Conservation (phyloP, 2,329 filamentous ascomycete genomes). For the Aspergillus sp. region DNA sequence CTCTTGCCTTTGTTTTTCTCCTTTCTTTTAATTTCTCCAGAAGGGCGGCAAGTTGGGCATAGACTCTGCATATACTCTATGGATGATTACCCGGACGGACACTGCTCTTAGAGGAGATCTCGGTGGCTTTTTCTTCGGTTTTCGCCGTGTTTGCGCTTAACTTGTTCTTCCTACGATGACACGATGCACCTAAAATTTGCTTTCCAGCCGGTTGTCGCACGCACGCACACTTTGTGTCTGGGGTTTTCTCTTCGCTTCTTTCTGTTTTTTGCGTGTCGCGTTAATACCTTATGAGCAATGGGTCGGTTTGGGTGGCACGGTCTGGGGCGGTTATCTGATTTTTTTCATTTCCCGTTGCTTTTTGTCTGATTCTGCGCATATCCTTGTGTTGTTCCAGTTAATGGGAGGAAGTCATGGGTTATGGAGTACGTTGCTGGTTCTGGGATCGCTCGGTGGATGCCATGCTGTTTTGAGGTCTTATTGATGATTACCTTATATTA, state of each 20-base stretch:
- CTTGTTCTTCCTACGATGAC: slow-evolving; percentile 20
- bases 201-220: slow-evolving; percentile 2
- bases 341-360: slow-evolving; percentile 5
- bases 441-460: not conserved
- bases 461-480: not conserved
- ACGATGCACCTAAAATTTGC: slow-evolving; percentile 18
- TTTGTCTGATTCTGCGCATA: slow-evolving; percentile 4
- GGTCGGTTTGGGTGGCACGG: slow-evolving; percentile 20
- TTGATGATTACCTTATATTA: not conserved
- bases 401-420: slow-evolving; percentile 6
- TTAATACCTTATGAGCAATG: slow-evolving; percentile 28
- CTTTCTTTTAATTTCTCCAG: slow-evolving; percentile 7
- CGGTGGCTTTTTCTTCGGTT: slow-evolving; percentile 19
- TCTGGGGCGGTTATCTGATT: slow-evolving; percentile 24
- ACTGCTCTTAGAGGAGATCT: slow-evolving; percentile 22
- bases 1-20: slow-evolving; percentile 12
- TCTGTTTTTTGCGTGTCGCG: slow-evolving; percentile 16
- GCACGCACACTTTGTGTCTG: not conserved
- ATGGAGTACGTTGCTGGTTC: not conserved
- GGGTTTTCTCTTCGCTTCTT: slow-evolving; percentile 5
- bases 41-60: slow-evolving; percentile 25
- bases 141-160: slow-evolving; percentile 8
- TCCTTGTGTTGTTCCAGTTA: slow-evolving; percentile 10
- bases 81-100: slow-evolving; percentile 18
- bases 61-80: slow-evolving; percentile 22